These are phyloP conservation scores for Trichophyton mentagrophytes DNA, from an alignment of 2,329 filamentous ascomycete species.

Conservation along the genomic window DNA sequence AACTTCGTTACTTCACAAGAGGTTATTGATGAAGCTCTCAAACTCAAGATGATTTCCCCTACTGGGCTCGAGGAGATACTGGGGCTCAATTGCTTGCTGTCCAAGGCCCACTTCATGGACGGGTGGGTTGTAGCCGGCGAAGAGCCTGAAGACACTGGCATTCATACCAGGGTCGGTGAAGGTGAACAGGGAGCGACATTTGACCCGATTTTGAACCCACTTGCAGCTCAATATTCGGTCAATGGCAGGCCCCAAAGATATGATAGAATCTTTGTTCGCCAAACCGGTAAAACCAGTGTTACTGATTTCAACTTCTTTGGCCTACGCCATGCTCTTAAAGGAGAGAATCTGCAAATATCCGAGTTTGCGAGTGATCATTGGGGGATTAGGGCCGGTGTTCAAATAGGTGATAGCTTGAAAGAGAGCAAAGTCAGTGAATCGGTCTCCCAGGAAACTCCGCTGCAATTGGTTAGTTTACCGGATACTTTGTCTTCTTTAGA, in stretches of 20 bases:
- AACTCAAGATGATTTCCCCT: conserved; percentile 41
- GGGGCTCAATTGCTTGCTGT: conserved; percentile 37
- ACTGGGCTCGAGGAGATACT: conserved; percentile 35
- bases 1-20: conserved; percentile 48
- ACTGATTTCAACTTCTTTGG: conserved; percentile 48
- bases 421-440: not conserved
- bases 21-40: conserved; percentile 41
- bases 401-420: not conserved
- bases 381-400: conserved; percentile 12
- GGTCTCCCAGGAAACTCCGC: not conserved
- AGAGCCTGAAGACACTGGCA: conserved; percentile 30
- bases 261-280: conserved; percentile 46
- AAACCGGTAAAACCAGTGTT: conserved; percentile 31
- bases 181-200: conserved; percentile 56
- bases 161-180: conserved; percentile 30
- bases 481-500: not conserved
- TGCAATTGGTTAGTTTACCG: not conserved
- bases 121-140: conserved; percentile 39
- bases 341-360: not conserved
- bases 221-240: conserved; percentile 42
- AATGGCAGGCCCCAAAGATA: conserved; percentile 52
- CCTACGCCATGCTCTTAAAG: conserved; percentile 20
- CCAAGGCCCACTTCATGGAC: conserved; percentile 39
- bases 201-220: conserved; percentile 44
- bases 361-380: conserved; percentile 24